Percentiles rank a stretch among this genome's conserved stretches.
Evolutionary conservation across 306 rosid genomes (phyloP).

Genomic region (Medicago lupulina): DNA sequence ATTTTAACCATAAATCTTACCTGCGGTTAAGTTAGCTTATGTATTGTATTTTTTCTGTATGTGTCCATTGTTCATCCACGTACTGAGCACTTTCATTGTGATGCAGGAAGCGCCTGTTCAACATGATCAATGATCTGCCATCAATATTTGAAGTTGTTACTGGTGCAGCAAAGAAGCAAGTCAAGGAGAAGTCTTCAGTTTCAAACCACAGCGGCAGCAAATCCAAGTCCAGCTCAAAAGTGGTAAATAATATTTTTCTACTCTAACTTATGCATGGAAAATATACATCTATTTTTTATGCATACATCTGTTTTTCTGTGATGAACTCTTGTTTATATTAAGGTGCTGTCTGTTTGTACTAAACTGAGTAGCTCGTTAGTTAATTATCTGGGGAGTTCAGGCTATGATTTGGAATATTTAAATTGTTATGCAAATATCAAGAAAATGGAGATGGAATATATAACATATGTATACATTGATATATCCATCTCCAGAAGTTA

Average conservation of each 20-base stretch:
- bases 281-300: slow-evolving; percentile 29
- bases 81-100: slow-evolving; percentile 13
- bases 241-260: slow-evolving; percentile 50
- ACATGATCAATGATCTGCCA: slow-evolving; percentile 85
- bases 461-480: background rate
- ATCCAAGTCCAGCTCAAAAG: slow-evolving; percentile 74
- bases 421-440: slow-evolving; percentile 8
- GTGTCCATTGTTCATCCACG: slow-evolving; percentile 24
- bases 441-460: slow-evolving; percentile 22
- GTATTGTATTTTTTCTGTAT: slow-evolving; percentile 11
- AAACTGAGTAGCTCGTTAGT: slow-evolving; percentile 7
- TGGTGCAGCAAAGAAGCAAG: slow-evolving; percentile 78
- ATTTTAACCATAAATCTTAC: background rate
- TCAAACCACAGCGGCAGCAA: slow-evolving; percentile 77
- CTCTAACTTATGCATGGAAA: background rate
- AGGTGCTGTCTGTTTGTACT: slow-evolving; percentile 23
- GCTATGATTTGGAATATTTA: background rate
- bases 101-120: slow-evolving; percentile 83
- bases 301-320: slow-evolving; percentile 18
- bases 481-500: background rate
- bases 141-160: slow-evolving; percentile 85
- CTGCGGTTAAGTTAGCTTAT: slow-evolving; percentile 22
- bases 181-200: slow-evolving; percentile 80
- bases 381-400: background rate
- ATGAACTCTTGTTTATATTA: slow-evolving; percentile 24